Evolutionary conservation across 345 rosid genomes (phyloP).

Genomic region (Combretum micranthum): DNA sequence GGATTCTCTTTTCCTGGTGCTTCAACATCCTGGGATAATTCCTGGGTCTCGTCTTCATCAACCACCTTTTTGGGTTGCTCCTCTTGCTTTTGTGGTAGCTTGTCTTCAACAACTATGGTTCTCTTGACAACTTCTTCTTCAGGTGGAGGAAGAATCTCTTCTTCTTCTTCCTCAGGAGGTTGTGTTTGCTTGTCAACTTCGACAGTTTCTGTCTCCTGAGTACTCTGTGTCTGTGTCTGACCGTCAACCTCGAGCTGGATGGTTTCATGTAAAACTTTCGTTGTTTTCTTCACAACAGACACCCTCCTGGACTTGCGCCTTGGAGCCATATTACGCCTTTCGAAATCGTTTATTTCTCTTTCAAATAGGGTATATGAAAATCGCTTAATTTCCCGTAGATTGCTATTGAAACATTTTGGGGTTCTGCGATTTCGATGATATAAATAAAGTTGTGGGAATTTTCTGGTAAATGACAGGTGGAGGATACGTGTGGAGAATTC

Average conservation of each 20-base stretch:
- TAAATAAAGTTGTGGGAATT: neutral
- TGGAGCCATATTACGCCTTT: conserved; percentile 33
- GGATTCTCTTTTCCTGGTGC: neutral
- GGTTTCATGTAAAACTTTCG: conserved; percentile 30
- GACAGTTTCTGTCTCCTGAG: no score
- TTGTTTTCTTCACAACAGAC: conserved; percentile 26
- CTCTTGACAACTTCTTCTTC: conserved; percentile 1
- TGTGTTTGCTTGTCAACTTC: conserved; percentile 8
- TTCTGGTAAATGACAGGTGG: conserved; percentile 7
- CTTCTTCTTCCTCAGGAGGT: conserved; percentile 8
- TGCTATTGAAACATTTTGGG: no score
- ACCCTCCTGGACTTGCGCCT: conserved; percentile 19
- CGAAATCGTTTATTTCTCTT: neutral
- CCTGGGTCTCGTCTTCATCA: neutral
- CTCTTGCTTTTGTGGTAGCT: neutral
- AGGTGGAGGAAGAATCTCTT: neutral
- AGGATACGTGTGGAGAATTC: conserved; percentile 4
- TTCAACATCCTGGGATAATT: neutral
- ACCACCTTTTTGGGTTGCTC: neutral
- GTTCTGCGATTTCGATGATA: no score
- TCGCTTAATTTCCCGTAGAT: neutral
- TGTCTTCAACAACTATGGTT: conserved; percentile 7
- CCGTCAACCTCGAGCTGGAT: conserved; percentile 19
- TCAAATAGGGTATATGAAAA: neutral
- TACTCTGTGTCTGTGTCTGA: no score